These are phyloP conservation scores for Dryadomyces quercus-mongolicae DNA, from an alignment of 2,329 filamentous ascomycete genomes.

Conservation along the genomic window DNA sequence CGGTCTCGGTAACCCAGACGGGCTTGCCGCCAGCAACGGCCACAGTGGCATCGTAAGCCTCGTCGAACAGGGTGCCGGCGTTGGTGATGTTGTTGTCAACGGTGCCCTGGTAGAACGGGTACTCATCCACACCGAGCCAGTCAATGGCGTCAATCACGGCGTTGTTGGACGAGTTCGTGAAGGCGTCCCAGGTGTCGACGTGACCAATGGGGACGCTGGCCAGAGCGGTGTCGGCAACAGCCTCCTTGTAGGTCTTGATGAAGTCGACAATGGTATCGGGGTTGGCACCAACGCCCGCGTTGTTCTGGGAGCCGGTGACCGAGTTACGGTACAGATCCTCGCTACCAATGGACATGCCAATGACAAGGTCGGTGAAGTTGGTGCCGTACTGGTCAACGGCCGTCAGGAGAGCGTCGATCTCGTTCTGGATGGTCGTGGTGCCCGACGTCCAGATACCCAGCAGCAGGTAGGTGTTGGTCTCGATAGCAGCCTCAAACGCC, in stretches of 20 bases:
- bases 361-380: conserved; percentile 42
- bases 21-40: conserved; percentile 25
- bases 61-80: conserved; percentile 40
- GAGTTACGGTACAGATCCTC: conserved; percentile 56
- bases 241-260: conserved; percentile 50
- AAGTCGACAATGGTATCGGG: conserved; percentile 50
- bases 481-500: conserved; percentile 62
- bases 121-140: conserved; percentile 53
- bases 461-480: conserved; percentile 47
- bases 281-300: conserved; percentile 46
- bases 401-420: conserved; percentile 46
- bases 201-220: conserved; percentile 43
- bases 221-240: conserved; percentile 35
- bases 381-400: conserved; percentile 41
- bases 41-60: conserved; percentile 29
- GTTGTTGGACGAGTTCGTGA: conserved; percentile 47
- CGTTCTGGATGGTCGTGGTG: conserved; percentile 40
- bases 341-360: conserved; percentile 53
- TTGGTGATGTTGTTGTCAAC: conserved; percentile 44
- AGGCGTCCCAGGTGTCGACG: conserved; percentile 57
- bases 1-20: conserved; percentile 13
- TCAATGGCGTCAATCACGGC: conserved; percentile 49
- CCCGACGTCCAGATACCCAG: conserved; percentile 54
- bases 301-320: conserved; percentile 49
- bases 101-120: conserved; percentile 52